These are phyloP conservation scores for Pouteria glomerata DNA, from an alignment of 148 eudicot species.

Conservation along the genomic window DNA sequence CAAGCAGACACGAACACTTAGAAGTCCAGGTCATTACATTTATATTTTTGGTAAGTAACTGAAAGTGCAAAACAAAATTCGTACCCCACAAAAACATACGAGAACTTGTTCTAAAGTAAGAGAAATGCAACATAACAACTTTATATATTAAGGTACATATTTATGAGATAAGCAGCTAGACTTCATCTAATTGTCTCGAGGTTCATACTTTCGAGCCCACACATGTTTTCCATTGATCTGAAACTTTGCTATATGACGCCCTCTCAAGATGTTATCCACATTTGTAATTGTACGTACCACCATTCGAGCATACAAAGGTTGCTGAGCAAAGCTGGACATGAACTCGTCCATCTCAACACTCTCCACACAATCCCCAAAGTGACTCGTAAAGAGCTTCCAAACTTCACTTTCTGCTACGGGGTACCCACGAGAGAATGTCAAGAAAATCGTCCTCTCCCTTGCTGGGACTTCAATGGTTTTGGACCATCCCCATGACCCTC, in stretches of 20 bases:
- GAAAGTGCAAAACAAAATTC: too few species aligned
- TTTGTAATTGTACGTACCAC: constrained; percentile 15
- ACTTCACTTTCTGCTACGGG: constrained; percentile 19
- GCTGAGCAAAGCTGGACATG: not conserved
- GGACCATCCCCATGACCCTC: constrained; percentile 6
- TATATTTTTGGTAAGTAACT: too few species aligned
- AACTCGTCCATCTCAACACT: constrained; percentile 3
- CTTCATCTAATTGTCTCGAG: not conserved
- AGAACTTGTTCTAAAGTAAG: too few species aligned
- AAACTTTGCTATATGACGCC: constrained; percentile 14
- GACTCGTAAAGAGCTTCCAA: not conserved
- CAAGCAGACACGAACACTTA: too few species aligned
- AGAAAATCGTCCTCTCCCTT: constrained; percentile 27
- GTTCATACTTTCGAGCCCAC: constrained; percentile 37
- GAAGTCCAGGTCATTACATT: too few species aligned
- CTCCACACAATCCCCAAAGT: constrained; percentile 35
- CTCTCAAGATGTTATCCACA: constrained; percentile 16
- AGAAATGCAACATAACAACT: too few species aligned
- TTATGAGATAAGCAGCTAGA: too few species aligned
- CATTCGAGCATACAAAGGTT: constrained; percentile 30
- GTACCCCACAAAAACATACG: too few species aligned
- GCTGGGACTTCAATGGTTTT: not conserved
- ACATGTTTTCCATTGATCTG: constrained; percentile 33
- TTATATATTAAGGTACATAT: too few species aligned
- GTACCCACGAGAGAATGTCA: constrained; percentile 33